A percentile compares a stretch with the other conserved stretches of the same genome.
phyloP scores from a whole-genome alignment of 306 rosid genomes.

The Lathyrus oleraceus region DNA sequence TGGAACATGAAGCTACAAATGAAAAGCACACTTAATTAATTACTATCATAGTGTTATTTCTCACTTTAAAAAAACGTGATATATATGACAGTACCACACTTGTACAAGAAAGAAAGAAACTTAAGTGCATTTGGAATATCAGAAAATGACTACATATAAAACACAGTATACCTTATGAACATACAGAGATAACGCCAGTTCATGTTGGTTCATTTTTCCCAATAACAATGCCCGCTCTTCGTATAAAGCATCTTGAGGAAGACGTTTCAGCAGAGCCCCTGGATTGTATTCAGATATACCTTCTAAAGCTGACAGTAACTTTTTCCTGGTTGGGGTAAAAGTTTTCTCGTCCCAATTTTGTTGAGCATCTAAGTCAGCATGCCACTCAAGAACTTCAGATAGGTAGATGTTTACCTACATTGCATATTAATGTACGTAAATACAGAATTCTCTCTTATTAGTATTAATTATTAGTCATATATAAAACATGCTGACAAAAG shows the following conservation, averaged over 20 bases:
- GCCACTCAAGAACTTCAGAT: constrained; percentile 92
- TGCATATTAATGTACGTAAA: constrained; percentile 38
- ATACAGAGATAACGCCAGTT: constrained; percentile 85
- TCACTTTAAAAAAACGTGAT: constrained; percentile 29
- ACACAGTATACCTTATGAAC: constrained; percentile 77
- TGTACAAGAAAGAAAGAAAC: constrained; percentile 25
- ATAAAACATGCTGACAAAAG: constrained; percentile 23
- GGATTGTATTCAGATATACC: constrained; percentile 84
- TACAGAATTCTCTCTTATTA: constrained; percentile 5
- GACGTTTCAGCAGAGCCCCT: constrained; percentile 78
- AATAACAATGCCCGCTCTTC: constrained; percentile 92
- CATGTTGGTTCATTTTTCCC: constrained; percentile 97
- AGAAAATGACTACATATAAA: not conserved
- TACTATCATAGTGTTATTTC: constrained; percentile 28
- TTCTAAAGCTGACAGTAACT: constrained; percentile 81
- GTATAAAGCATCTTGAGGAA: constrained; percentile 82
- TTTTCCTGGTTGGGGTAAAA: constrained; percentile 77
- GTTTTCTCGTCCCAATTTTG: constrained; percentile 89
- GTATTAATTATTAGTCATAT: not conserved
- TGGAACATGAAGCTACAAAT: constrained; percentile 78
- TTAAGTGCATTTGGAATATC: constrained; percentile 23
- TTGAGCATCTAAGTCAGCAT: constrained; percentile 69
- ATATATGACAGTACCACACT: constrained; percentile 10
- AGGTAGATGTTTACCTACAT: constrained; percentile 85
- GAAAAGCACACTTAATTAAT: constrained; percentile 24